Conservation (phyloP, 176 grass and related monocot species). For the Neostapfia colusana region DNA sequence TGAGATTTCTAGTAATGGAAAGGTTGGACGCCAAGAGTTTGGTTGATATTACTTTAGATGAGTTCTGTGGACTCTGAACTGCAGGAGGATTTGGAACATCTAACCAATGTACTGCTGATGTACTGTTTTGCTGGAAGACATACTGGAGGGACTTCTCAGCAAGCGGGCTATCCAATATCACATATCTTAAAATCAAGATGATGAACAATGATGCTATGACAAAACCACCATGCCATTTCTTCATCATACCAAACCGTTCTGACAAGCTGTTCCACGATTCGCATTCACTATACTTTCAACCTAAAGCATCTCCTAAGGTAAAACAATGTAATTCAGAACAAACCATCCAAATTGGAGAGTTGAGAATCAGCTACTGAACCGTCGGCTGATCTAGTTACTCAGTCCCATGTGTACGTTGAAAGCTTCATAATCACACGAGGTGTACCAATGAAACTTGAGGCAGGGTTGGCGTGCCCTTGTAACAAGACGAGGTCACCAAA, state of each 20-base stretch:
- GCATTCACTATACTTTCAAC: conserved; percentile 23
- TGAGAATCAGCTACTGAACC: conserved; percentile 24
- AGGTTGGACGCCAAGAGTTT: conserved; percentile 57
- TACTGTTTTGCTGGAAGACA: conserved; percentile 68
- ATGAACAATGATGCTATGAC: conserved; percentile 60
- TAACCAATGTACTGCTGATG: conserved; percentile 65
- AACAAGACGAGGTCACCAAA: conserved; percentile 21
- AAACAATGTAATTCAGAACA: conserved; percentile 1
- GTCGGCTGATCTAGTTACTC: conserved; percentile 13
- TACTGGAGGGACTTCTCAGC: conserved; percentile 74
- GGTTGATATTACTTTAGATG: conserved; percentile 57
- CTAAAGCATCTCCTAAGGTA: conserved; percentile 23
- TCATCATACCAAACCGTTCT: conserved; percentile 57
- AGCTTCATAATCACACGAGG: conserved; percentile 5
- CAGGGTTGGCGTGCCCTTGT: conserved; percentile 14
- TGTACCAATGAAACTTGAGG: conserved; percentile 1
- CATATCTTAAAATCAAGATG: conserved; percentile 79
- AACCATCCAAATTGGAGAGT: conserved; percentile 30
- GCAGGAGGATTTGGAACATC: conserved; percentile 57
- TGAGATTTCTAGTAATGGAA: conserved; percentile 71
- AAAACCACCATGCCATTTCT: conserved; percentile 84
- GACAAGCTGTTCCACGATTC: neutral
- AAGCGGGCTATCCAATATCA: conserved; percentile 73
- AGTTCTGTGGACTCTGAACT: conserved; percentile 64
- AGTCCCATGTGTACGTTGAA: conserved; percentile 10